These are phyloP conservation scores for Neopestalotiopsis clavispora DNA, from an alignment of 2,329 filamentous ascomycete genomes.

Conservation along the genomic window DNA sequence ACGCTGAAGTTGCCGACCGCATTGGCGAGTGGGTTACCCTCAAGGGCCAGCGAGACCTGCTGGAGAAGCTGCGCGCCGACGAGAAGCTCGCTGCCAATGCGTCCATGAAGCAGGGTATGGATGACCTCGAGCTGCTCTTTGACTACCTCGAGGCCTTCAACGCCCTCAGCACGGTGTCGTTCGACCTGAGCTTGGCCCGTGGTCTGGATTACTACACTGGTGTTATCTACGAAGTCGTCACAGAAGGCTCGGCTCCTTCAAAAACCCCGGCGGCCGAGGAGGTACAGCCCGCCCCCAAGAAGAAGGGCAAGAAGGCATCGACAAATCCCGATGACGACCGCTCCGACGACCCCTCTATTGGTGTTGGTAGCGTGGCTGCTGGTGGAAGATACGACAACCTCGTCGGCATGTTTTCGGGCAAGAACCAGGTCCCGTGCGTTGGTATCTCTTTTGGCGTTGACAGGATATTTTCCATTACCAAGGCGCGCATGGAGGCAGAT, in stretches of 20 bases:
- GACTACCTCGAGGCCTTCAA: constrained; percentile 71
- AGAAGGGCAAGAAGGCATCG: constrained; percentile 47
- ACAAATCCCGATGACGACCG: constrained; percentile 59
- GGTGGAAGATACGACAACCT: constrained; percentile 79
- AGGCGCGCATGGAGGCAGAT: constrained; percentile 63
- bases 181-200: constrained; percentile 75
- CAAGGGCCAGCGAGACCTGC: constrained; percentile 69
- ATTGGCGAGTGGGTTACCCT: constrained; percentile 74
- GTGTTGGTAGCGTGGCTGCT: constrained; percentile 76
- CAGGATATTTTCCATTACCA: constrained; percentile 79
- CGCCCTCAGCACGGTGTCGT: constrained; percentile 67
- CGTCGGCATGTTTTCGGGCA: constrained; percentile 76
- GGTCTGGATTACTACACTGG: constrained; percentile 80
- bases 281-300: constrained; percentile 37
- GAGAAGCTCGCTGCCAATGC: constrained; percentile 65
- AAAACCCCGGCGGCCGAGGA: constrained; percentile 40
- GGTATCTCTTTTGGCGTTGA: constrained; percentile 82
- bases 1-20: constrained; percentile 68
- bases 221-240: constrained; percentile 76
- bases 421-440: constrained; percentile 74
- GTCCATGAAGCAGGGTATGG: constrained; percentile 69
- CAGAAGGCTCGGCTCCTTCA: constrained; percentile 65
- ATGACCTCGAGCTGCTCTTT: constrained; percentile 73
- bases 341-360: constrained; percentile 72
- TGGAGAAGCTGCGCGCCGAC: constrained; percentile 63